These are phyloP conservation scores for Boletus speciosus DNA, from an alignment of 768 basidiomycete species.

Conservation along the genomic window DNA sequence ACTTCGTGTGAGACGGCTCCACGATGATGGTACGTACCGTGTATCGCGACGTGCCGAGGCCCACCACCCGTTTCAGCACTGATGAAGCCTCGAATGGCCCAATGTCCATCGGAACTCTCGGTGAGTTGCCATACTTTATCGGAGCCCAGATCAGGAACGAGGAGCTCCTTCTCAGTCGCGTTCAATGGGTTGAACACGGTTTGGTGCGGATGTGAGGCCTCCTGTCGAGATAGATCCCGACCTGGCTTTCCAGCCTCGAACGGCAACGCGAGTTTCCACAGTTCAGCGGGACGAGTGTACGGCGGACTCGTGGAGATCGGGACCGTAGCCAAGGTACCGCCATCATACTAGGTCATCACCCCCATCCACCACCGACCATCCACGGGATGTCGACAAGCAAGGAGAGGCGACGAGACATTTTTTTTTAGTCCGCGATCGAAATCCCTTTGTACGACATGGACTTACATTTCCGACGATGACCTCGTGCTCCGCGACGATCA, in stretches of 20 bases:
- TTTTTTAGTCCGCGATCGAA: not conserved
- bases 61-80: constrained; percentile 55
- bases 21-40: constrained; percentile 43
- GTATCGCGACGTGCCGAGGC: constrained; percentile 63
- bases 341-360: constrained; percentile 52
- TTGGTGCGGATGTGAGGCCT: constrained; percentile 76
- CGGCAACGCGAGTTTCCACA: constrained; percentile 35
- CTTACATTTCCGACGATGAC: constrained; percentile 72
- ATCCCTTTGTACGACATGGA: constrained; percentile 9
- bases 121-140: constrained; percentile 62
- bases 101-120: constrained; percentile 41
- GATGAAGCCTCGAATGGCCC: constrained; percentile 50
- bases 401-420: too few relatives aligned
- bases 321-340: constrained; percentile 55
- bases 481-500: constrained; percentile 54
- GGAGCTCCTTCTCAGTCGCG: constrained; percentile 49
- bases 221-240: constrained; percentile 65
- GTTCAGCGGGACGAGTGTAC: constrained; percentile 36
- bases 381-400: not conserved
- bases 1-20: not conserved
- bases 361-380: too few relatives aligned
- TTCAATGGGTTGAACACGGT: constrained; percentile 43
- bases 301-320: constrained; percentile 51
- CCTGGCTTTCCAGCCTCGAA: constrained; percentile 49
- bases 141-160: constrained; percentile 73